A percentile compares a stretch with the other conserved stretches of the same genome.
Evolutionary conservation across 2,329 filamentous ascomycete genomes (phyloP).

Genomic region (Hypoxylon sp.): DNA sequence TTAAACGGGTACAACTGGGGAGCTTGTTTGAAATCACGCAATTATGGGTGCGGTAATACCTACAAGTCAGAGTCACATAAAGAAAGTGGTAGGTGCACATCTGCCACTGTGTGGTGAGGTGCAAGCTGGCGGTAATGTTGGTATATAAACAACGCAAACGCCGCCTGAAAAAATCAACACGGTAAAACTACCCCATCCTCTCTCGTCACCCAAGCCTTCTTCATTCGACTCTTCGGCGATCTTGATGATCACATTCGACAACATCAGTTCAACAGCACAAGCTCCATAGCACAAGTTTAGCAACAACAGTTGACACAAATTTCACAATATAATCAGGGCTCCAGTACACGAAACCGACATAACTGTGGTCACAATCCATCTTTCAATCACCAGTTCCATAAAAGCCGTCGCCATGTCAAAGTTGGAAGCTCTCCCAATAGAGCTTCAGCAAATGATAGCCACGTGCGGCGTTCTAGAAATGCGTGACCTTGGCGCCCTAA

Average conservation of each 20-base stretch:
- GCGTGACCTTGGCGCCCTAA: not conserved
- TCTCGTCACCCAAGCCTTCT: not conserved
- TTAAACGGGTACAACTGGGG: not conserved
- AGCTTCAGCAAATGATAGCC: not conserved
- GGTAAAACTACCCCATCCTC: not conserved
- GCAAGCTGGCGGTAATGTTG: not conserved
- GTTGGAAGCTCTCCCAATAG: not conserved
- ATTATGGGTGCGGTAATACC: not conserved
- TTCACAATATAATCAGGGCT: not conserved
- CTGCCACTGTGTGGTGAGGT: not conserved
- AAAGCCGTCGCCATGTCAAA: not conserved
- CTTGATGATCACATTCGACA: not conserved
- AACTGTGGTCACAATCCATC: not conserved
- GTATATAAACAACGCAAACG: not conserved
- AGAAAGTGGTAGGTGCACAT: not conserved
- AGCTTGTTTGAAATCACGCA: not conserved
- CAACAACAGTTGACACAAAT: not conserved
- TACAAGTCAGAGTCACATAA: not conserved
- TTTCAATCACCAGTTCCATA: not conserved
- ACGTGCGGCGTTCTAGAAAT: not conserved
- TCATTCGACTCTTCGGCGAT: not conserved
- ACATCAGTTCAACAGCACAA: not conserved
- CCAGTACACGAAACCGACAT: not conserved
- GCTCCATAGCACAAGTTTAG: not conserved
- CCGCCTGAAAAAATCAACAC: not conserved